Percentiles rank a stretch among this genome's conserved stretches.
These are phyloP conservation scores for Parasarocladium wereldwijsianum DNA, from an alignment of 2,329 filamentous ascomycete genomes.

Conservation along the genomic window DNA sequence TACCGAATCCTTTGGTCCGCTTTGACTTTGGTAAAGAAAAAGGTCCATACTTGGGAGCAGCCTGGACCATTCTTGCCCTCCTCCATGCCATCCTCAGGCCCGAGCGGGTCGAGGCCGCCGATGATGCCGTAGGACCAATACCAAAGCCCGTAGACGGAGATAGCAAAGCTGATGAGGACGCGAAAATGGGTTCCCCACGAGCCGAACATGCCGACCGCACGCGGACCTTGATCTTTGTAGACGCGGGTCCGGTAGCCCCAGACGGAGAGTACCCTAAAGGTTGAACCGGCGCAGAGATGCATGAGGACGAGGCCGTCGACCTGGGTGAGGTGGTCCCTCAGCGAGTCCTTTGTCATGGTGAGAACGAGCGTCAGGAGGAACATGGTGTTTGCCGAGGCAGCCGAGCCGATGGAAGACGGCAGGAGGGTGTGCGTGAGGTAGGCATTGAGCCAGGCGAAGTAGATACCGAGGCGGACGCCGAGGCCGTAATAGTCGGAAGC, in stretches of 20 bases:
- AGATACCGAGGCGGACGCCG: conserved; percentile 17
- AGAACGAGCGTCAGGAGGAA: conserved; percentile 17
- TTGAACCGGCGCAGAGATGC: conserved; percentile 14
- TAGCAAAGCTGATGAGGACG: conserved; percentile 9
- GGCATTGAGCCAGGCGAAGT: conserved; percentile 15
- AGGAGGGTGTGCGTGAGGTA: conserved; percentile 14
- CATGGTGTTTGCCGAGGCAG: conserved; percentile 14
- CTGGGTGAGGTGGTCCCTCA: conserved; percentile 6
- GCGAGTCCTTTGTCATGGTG: conserved; percentile 11
- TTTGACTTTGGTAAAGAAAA: conserved; percentile 12
- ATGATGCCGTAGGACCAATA: conserved; percentile 13
- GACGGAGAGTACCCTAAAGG: conserved; percentile 13
- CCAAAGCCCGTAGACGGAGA: conserved; percentile 13
- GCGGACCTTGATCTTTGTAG: conserved; percentile 9
- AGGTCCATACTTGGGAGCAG: conserved; percentile 10
- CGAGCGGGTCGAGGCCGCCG: conserved; percentile 5
- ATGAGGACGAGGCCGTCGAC: conserved; percentile 15
- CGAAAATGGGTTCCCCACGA: conserved; percentile 12
- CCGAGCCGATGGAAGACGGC: conserved; percentile 9
- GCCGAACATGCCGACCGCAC: conserved; percentile 10
- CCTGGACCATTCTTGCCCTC: conserved; percentile 7
- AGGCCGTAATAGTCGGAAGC: conserved; percentile 18
- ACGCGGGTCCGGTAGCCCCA: conserved; percentile 14
- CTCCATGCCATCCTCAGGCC: conserved; percentile 7
- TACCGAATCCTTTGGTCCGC: conserved; percentile 10